Base-by-base conservation (phyloP, 306 rosid species). In the Vicia sativa region DNA sequence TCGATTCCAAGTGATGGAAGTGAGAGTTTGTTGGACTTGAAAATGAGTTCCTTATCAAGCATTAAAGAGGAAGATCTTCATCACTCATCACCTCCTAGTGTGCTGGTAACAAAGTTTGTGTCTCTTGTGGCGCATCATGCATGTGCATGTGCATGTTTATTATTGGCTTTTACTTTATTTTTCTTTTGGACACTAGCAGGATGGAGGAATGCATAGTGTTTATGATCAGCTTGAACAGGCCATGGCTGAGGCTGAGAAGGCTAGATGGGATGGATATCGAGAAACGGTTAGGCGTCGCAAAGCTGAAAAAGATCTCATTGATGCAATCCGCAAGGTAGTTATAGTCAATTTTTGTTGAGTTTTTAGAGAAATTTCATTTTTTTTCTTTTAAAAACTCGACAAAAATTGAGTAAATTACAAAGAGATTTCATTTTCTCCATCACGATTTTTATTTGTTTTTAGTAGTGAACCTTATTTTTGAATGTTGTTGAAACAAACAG, bases 291-390 rank as follows among this genome's bases (percentile, higher is more conserved):
- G 79, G 49, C 86, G 91, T 38, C 80, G 80, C n/a, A 88, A 80
- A 78, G 89, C 91, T 48, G 92, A 93, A 84, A 90, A 81, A 63
- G 86, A 86, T 49, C 85, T 87, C 66, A 52, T 88, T 65, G 81
- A 83, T 35, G 82, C 89, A 60, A 78, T 85, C 43, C 75, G 80
- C 62, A 83, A 69, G 92, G 99, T 93, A 87, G 71, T 0, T 3
- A 23, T 48, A 10, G 25, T 48, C 54, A 7, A 6, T 15, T 14
- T 46, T 7, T 46, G 18, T 15, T 3, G 23, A 46, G 53, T 46
- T 15, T 31, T 0, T 31, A 31, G 37, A 1, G 8, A 29, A 5
- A 29, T 29, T 29, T 29, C 7, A 0, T 6, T 5, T 31, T 1
- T 31, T 31, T 31, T 29, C 29, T 1, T 1, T 8, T 31, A 5